Evolutionary conservation across 495 filamentous ascomycete species (phyloP).

Genomic region (Wilcoxina mikolae): DNA sequence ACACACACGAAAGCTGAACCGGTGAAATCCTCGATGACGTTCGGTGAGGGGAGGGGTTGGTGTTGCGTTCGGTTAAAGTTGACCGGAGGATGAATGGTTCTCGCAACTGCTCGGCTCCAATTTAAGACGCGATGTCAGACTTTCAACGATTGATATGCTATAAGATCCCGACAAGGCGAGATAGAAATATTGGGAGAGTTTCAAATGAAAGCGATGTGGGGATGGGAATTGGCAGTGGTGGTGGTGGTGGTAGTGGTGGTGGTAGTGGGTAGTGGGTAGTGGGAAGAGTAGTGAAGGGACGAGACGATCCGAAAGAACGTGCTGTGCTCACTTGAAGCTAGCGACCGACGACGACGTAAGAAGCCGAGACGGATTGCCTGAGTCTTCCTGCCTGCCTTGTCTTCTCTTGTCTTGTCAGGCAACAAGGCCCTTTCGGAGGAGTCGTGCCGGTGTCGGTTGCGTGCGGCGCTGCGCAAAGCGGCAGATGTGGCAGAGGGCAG

Average conservation of each 20-base stretch:
- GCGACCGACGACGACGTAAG: neutral
- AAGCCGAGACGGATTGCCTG: neutral
- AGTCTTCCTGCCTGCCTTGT: neutral
- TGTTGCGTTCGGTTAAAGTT: neutral
- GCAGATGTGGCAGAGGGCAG: neutral
- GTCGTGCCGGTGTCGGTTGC: neutral
- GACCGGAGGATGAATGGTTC: slow-evolving; percentile 4
- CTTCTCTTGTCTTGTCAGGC: neutral
- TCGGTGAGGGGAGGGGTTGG: neutral
- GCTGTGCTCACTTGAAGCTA: neutral
- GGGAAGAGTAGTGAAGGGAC: neutral
- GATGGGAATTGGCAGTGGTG: neutral
- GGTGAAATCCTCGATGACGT: slow-evolving; percentile 3
- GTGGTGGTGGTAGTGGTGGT: neutral
- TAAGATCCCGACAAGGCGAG: slow-evolving; percentile 3
- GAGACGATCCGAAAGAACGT: neutral
- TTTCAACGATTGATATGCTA: slow-evolving; percentile 2
- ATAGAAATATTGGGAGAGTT: neutral
- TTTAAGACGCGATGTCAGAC: neutral
- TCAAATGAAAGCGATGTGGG: neutral
- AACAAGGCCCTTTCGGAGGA: neutral
- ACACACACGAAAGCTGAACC: neutral
- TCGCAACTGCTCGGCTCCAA: neutral
- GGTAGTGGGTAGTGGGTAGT: neutral
- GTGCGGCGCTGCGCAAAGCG: neutral